Evolutionary conservation across 2,329 filamentous ascomycete species (phyloP).

Genomic region (Pseudogymnoascus sp.): DNA sequence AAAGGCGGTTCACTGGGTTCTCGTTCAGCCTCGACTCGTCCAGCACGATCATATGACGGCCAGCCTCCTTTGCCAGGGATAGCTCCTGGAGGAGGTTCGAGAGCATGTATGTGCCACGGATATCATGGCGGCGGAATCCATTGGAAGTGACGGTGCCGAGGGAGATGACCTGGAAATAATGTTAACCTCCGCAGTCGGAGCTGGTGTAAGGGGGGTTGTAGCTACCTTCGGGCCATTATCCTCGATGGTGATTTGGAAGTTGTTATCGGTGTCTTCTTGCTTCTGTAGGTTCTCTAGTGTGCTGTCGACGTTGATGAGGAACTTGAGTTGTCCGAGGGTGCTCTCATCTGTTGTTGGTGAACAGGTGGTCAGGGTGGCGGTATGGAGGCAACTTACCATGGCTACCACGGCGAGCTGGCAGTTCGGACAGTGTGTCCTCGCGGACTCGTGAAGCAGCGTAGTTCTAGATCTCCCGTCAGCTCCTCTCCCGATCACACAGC

Average conservation of each 20-base stretch:
- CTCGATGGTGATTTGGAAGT: constrained; percentile 97
- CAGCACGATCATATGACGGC: constrained; percentile 79
- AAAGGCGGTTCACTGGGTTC: constrained; percentile 84
- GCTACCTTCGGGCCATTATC: constrained; percentile 82
- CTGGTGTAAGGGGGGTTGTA: background rate
- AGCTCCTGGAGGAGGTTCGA: constrained; percentile 95
- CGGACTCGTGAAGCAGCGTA: constrained; percentile 13
- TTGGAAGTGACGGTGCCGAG: constrained; percentile 79
- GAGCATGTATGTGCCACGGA: constrained; percentile 94
- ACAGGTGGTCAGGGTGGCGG: constrained; percentile 9
- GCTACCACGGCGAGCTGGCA: constrained; percentile 24
- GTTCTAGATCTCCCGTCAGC: constrained; percentile 15
- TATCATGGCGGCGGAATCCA: constrained; percentile 78
- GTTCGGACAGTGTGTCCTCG: constrained; percentile 7
- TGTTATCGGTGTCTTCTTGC: constrained; percentile 87
- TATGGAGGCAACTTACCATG: constrained; percentile 21
- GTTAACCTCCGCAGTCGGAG: background rate
- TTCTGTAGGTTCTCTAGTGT: constrained; percentile 72
- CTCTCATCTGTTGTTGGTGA: constrained; percentile 55
- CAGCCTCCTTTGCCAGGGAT: constrained; percentile 83
- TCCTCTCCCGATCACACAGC: constrained; percentile 17
- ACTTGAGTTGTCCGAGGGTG: constrained; percentile 62
- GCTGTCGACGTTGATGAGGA: constrained; percentile 77
- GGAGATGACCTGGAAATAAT: constrained; percentile 55
- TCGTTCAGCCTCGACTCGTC: constrained; percentile 89